Base-by-base conservation (phyloP, 139 green algal species). In the Volvox africanus region DNA sequence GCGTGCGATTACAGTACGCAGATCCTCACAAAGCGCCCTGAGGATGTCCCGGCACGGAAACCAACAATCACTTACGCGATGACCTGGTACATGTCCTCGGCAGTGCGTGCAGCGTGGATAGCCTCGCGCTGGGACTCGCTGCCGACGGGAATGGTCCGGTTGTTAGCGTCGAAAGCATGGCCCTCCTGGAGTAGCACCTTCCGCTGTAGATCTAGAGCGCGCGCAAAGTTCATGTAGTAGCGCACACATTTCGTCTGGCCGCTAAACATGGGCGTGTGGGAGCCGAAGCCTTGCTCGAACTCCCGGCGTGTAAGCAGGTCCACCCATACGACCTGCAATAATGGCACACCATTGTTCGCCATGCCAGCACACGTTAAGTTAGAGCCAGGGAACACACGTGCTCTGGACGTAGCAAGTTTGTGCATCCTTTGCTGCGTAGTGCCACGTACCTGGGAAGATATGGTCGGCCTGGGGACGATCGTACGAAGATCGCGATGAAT, bases 201-300 rank as follows among this genome's bases (percentile, higher is more conserved):
- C 75, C 96, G 96, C 44, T 96, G 87, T 71, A 98, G 88, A 26
- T 87, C 92, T 79, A 98, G 81, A 5, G 95, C 95, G 0, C 95
- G 90, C 18, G 83, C 83, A 62, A 97, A 98, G 89, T 98, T 97
- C 96, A 98, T 98, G 95, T 97, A 98, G 94, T 99, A 99, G 75
- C 97, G 94, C 91, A 98, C 97, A 82, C 96, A 98, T 93, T 98
- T 98, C 89, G 97, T 99, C 94, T 98, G 96, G 16, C 97, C 97
- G 71, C 94, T 98, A 94, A 96, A 98, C 93, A 98, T 98, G 79
- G 97, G 97, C 0, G 97, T 99, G 96, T 99, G 97, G 55, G 91
- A 96, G 71, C 97, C 97, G 94, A 99, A 99, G 84, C 97, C 97
- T 30, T 94, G 87, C 88, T 96, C 94, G 94, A 98, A 99, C 93